phyloP scores from a whole-genome alignment of 164 flowering plant genomes.

The Akebia trifoliata region DNA sequence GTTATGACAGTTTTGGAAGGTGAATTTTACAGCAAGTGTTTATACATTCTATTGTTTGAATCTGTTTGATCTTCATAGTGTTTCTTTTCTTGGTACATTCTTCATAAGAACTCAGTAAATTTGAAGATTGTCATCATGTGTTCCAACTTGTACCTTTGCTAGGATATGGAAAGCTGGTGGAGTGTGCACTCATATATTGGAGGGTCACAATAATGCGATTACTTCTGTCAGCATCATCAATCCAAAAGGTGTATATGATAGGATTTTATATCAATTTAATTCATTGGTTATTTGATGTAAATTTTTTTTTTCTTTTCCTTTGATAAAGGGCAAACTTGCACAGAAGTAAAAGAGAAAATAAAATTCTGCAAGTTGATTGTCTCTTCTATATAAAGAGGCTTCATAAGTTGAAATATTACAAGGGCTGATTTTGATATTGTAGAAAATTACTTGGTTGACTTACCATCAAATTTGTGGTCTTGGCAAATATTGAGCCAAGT shows the following conservation, averaged over 20 bases:
- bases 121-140: not conserved
- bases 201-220: constrained; percentile 74
- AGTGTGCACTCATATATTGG: constrained; percentile 65
- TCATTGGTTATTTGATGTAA: too few species aligned
- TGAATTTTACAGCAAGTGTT: constrained; percentile 16
- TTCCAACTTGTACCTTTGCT: constrained; percentile 5
- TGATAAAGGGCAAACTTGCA: too few species aligned
- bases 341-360: too few species aligned
- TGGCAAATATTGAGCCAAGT: not conserved
- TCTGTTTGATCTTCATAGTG: too few species aligned
- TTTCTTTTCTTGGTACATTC: too few species aligned
- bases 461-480: too few species aligned
- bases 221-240: constrained; percentile 58
- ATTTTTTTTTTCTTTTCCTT: not conserved
- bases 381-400: too few species aligned
- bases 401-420: too few species aligned
- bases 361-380: too few species aligned
- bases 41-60: not conserved
- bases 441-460: not conserved
- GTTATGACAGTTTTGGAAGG: constrained; percentile 93
- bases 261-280: too few species aligned
- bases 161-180: constrained; percentile 87
- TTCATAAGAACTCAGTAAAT: constrained; percentile 3
- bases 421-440: too few species aligned
- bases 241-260: constrained; percentile 44